phyloP scores from a whole-genome alignment of 2,329 filamentous ascomycete genomes.

The Fusarium lateritium region DNA sequence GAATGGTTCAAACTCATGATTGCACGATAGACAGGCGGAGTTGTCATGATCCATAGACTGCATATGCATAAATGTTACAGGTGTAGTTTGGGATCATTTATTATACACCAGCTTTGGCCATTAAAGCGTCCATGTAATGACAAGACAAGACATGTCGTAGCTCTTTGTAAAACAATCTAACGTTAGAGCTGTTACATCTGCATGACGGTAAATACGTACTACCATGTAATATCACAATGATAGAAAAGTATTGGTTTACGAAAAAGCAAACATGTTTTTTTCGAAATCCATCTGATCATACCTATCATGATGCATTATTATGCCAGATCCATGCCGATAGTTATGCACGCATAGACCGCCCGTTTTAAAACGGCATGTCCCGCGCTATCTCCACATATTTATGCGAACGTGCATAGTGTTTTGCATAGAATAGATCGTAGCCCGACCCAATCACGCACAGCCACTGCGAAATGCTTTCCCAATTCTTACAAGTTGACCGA shows the following conservation, averaged over 20 bases:
- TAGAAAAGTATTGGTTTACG: too few species aligned
- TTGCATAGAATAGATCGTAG: slow-evolving; percentile 7
- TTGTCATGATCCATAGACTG: slow-evolving; percentile 7
- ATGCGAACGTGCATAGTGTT: slow-evolving; percentile 2
- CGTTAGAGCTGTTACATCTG: not conserved
- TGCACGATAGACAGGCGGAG: not conserved
- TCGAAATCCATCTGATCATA: not conserved
- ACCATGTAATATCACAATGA: slow-evolving; percentile 2
- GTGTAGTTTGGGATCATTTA: slow-evolving; percentile 5
- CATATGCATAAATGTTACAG: slow-evolving; percentile 13
- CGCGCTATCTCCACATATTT: slow-evolving; percentile 11
- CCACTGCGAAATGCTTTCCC: slow-evolving; percentile 6
- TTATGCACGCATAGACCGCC: not conserved
- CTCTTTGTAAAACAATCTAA: slow-evolving; percentile 6
- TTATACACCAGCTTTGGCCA: slow-evolving; percentile 15
- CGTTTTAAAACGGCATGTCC: slow-evolving; percentile 4
- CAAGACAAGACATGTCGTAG: too few species aligned
- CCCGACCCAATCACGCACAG: not conserved
- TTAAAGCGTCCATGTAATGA: not conserved
- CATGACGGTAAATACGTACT: not conserved
- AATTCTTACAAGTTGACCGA: slow-evolving; percentile 19
- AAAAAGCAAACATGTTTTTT: slow-evolving; percentile 3
- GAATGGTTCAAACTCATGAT: slow-evolving; percentile 11
- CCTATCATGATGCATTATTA: slow-evolving; percentile 7
- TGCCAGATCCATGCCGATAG: not conserved